Percentiles rank a stretch among this genome's conserved stretches.
phyloP scores from a whole-genome alignment of 2,329 filamentous ascomycete species.

The Macrophomina tecta region DNA sequence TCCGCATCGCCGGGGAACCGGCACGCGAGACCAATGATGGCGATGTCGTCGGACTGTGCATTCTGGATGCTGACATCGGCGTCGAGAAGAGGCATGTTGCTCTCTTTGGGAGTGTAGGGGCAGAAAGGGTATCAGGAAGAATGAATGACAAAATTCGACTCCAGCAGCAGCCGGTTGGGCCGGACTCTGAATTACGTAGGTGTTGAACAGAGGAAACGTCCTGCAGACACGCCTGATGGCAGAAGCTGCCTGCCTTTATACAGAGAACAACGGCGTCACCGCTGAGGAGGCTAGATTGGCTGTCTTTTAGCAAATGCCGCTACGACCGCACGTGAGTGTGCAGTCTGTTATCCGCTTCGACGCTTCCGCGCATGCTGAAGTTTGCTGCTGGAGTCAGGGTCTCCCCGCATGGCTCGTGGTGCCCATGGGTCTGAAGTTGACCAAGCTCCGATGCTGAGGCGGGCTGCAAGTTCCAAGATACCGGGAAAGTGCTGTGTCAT shows the following conservation, averaged over 20 bases:
- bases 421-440: background rate
- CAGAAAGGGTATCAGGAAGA: background rate
- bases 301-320: background rate
- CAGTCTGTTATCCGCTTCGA: background rate
- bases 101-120: background rate
- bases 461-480: background rate
- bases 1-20: slow-evolving; percentile 15
- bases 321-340: background rate
- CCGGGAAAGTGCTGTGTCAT: background rate
- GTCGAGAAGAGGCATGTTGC: background rate
- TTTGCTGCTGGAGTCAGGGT: background rate
- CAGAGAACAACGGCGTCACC: background rate
- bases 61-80: background rate
- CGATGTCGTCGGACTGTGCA: slow-evolving; percentile 1
- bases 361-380: background rate
- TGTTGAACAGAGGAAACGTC: background rate
- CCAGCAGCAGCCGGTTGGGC: background rate
- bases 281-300: background rate
- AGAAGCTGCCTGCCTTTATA: background rate
- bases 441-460: background rate
- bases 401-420: background rate
- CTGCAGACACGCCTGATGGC: background rate
- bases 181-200: background rate
- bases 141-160: background rate
- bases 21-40: slow-evolving; percentile 8